Percentiles rank a stretch among this genome's conserved stretches.
These are phyloP conservation scores for Umbelopsis sp. DNA, from an alignment of 192 early-diverging fungal genomes.

Conservation along the genomic window DNA sequence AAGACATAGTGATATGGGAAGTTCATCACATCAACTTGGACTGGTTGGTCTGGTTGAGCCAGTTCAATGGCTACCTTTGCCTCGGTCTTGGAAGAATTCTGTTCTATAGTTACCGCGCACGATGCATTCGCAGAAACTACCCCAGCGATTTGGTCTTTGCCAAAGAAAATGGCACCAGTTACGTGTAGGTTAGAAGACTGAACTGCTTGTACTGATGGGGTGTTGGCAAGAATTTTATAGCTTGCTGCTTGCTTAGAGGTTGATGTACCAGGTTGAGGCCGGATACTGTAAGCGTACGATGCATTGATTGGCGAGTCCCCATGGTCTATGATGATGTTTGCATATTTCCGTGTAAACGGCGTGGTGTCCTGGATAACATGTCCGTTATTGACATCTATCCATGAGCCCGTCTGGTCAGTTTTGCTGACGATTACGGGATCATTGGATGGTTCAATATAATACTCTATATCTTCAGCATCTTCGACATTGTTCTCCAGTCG, in stretches of 20 bases:
- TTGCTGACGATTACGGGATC: background rate
- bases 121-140: background rate
- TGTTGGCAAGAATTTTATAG: background rate
- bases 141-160: background rate
- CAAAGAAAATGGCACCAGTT: background rate
- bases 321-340: background rate
- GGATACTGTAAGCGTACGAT: slow-evolving; percentile 1
- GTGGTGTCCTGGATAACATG: slow-evolving; percentile 11
- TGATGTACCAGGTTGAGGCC: background rate
- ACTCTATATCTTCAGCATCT: background rate
- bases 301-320: slow-evolving; percentile 5
- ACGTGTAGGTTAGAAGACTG: background rate
- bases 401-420: background rate
- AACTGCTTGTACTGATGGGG: background rate
- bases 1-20: background rate
- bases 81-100: background rate
- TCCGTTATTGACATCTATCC: slow-evolving; percentile 14
- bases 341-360: slow-evolving; percentile 4
- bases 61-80: background rate
- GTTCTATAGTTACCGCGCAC: background rate
- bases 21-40: background rate
- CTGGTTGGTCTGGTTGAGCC: background rate
- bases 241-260: background rate
- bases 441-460: background rate
- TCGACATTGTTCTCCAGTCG: slow-evolving; percentile 6